Conservation (phyloP, 208 protist species). For the Porcisia hertigi region DNA sequence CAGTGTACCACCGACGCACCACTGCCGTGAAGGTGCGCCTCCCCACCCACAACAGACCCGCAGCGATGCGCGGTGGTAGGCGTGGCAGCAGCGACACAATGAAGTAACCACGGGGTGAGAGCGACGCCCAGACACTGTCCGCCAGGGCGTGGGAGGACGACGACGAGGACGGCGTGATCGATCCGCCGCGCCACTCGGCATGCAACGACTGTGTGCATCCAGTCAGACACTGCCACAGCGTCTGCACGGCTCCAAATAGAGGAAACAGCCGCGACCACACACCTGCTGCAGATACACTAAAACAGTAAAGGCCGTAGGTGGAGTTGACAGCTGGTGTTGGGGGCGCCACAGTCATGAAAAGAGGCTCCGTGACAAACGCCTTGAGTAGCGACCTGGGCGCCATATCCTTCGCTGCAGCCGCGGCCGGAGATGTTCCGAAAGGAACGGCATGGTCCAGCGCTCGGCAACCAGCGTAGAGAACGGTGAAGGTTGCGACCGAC, state of each 20-base stretch:
- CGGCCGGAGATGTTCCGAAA: background rate
- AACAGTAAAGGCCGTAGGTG: constrained; percentile 34
- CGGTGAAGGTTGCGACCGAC: constrained; percentile 14
- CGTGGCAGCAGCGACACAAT: constrained; percentile 23
- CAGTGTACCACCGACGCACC: constrained; percentile 14
- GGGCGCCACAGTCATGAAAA: constrained; percentile 16
- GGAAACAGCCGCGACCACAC: constrained; percentile 27
- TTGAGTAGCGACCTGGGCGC: background rate
- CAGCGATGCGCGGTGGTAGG: constrained; percentile 14
- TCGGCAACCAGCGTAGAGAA: constrained; percentile 15
- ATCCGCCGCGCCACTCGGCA: constrained; percentile 23
- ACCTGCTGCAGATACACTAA: constrained; percentile 27
- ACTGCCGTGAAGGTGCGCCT: background rate
- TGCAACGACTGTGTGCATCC: constrained; percentile 13
- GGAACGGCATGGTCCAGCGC: constrained; percentile 12
- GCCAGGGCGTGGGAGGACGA: constrained; percentile 13
- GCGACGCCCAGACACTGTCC: constrained; percentile 29
- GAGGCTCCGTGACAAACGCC: constrained; percentile 1
- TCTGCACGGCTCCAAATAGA: constrained; percentile 11
- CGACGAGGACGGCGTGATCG: background rate
- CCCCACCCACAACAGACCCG: background rate
- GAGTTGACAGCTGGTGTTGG: constrained; percentile 10
- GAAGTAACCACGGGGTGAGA: constrained; percentile 36
- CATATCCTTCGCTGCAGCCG: background rate
- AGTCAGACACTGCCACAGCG: constrained; percentile 14